Evolutionary conservation across 2,329 filamentous ascomycete species (phyloP).

Genomic region (Pseudopyricularia javanii): DNA sequence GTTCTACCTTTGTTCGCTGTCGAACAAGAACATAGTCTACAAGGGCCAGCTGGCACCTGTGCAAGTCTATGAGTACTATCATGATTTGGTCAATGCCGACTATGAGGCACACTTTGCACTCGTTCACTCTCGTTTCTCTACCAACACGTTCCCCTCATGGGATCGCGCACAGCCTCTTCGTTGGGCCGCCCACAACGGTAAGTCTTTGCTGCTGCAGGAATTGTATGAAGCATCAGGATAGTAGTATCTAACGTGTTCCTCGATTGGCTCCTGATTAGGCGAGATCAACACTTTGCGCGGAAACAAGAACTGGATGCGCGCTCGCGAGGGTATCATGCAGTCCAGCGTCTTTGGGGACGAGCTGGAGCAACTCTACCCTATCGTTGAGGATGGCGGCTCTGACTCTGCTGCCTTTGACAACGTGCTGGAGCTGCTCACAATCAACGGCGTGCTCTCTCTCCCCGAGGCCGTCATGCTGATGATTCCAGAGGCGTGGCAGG

Average conservation of each 20-base stretch:
- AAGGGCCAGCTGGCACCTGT: conserved; percentile 91
- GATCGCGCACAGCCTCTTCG: conserved; percentile 90
- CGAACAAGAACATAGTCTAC: conserved; percentile 98
- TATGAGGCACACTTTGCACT: conserved; percentile 96
- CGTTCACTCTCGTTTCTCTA: conserved; percentile 94
- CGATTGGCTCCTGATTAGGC: conserved; percentile 22
- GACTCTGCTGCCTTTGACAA: conserved; percentile 97
- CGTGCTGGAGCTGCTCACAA: conserved; percentile 82
- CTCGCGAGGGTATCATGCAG: conserved; percentile 86
- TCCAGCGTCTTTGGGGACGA: conserved; percentile 89
- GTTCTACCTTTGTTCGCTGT: conserved; percentile 96
- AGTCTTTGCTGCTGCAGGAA: neutral
- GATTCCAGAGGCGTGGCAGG: conserved; percentile 97
- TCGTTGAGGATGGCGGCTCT: conserved; percentile 92
- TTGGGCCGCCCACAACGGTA: conserved; percentile 95
- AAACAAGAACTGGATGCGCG: conserved; percentile 99
- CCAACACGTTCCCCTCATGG: conserved; percentile 97
- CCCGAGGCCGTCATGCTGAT: conserved; percentile 97
- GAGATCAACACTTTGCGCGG: conserved; percentile 96
- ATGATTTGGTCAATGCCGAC: conserved; percentile 91
- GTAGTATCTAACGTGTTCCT: neutral
- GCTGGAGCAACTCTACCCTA: conserved; percentile 79
- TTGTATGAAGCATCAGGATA: neutral
- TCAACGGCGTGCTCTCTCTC: conserved; percentile 89
- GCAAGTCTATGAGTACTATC: conserved; percentile 96